Conservation (phyloP, 805 yeast species). For the Grigorovia humatica region DNA sequence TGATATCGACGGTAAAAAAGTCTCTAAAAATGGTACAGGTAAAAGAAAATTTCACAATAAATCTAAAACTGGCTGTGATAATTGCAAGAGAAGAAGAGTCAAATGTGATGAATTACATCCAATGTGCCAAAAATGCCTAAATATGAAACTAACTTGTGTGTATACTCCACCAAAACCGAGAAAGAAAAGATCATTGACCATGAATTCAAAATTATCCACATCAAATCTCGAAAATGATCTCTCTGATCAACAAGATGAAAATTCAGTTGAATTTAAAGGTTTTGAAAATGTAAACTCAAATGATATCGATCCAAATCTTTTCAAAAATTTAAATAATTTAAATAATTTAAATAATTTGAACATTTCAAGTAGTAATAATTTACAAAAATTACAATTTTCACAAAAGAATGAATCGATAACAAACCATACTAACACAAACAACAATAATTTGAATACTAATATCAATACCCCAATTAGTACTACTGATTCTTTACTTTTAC, state of each 20-base stretch:
- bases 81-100: conserved; percentile 81
- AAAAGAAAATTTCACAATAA: conserved; percentile 85
- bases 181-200: conserved; percentile 7
- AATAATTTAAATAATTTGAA: not conserved
- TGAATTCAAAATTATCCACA: conserved; percentile 1
- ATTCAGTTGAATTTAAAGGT: too few relatives aligned
- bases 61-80: conserved; percentile 78
- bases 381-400: conserved; percentile 17
- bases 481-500: conserved; percentile 16
- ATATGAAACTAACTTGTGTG: conserved; percentile 71
- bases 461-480: conserved; percentile 1
- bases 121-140: conserved; percentile 62
- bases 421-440: not conserved
- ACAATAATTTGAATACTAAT: conserved; percentile 1
- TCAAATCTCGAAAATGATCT: not conserved
- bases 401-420: conserved; percentile 8
- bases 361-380: conserved; percentile 9
- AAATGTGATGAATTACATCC: conserved; percentile 89
- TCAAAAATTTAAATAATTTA: not conserved
- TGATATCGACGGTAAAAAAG: conserved; percentile 31
- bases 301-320: not conserved
- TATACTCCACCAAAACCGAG: conserved; percentile 32
- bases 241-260: not conserved
- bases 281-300: not conserved
- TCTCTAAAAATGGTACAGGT: conserved; percentile 40